Evolutionary conservation across 2,329 filamentous ascomycete species (phyloP), one percentile per base, ranked within the genome.

Genomic region (Oidium heveae): DNA sequence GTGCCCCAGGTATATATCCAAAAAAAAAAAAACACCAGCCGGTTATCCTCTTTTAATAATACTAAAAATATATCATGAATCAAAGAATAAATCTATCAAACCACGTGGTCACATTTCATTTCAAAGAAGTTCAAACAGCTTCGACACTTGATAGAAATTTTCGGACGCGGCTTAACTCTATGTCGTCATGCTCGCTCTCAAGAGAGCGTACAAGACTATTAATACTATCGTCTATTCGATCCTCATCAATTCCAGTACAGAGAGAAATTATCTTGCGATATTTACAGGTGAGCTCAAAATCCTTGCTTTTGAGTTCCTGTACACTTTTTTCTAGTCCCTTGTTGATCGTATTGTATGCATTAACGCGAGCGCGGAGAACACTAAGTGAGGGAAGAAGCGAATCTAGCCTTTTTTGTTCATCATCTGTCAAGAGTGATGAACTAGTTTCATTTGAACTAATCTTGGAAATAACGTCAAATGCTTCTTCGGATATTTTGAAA

Each of bases 211-310:
- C 77, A 46, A 98, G 71, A 2, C 80, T 79, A 54, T 86, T 84
- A 0, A 95, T 72, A 53, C 87, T 76, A 56, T 77, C 76, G 61
- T 96, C 91, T 15, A 96, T 84, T 56, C 39, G 39, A 20, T 86
- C 57, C 16, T 59, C 77, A 0, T 78, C 74, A 36, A 88, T 84
- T 9, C 79, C 80, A 0, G 87, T 94, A 65, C 89, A 95, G 13
- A 95, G 71, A 54, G 83, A 80, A 24, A 98, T 86, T 33, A 96
- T 85, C 59, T 82, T 84, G 28, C 87, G 77, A 65, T 95, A 95
- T 67, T 91, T 86, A 59, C 82, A 73, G 63, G 94, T 89, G 3
- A 94, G 73, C 54, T 94, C 87, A 4, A 80, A 81, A 61, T 86
- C 89, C 57, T 84, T 80, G 33, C 82, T 80, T 65, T 86, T 82